Evolutionary conservation across 2,329 filamentous ascomycete species (phyloP).

Genomic region (Dendrostoma leiphaemia): DNA sequence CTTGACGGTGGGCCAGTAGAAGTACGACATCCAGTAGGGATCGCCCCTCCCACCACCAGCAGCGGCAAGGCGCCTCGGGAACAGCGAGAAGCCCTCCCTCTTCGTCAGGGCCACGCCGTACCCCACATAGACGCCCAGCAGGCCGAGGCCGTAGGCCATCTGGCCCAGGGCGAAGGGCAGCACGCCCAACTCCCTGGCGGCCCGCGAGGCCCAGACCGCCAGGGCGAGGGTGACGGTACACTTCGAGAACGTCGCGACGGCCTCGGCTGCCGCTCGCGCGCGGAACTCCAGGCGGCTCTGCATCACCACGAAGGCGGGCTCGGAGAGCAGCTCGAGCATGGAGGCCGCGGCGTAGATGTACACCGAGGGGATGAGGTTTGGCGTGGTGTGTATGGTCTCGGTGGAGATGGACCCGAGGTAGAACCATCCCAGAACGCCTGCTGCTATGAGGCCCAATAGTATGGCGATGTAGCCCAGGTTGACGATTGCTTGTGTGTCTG

Average conservation of each 20-base stretch:
- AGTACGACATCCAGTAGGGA: slow-evolving; percentile 47
- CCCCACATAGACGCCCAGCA: slow-evolving; percentile 69
- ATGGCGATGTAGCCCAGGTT: slow-evolving; percentile 46
- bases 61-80: slow-evolving; percentile 42
- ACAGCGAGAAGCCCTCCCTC: slow-evolving; percentile 65
- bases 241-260: slow-evolving; percentile 73
- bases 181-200: slow-evolving; percentile 62
- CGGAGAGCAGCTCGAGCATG: slow-evolving; percentile 74
- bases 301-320: slow-evolving; percentile 86
- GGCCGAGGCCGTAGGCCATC: slow-evolving; percentile 66
- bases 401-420: slow-evolving; percentile 59
- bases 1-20: slow-evolving; percentile 68
- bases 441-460: slow-evolving; percentile 5
- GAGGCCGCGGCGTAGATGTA: slow-evolving; percentile 56
- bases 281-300: slow-evolving; percentile 80
- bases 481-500: slow-evolving; percentile 69
- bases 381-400: slow-evolving; percentile 52
- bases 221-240: slow-evolving; percentile 72
- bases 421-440: slow-evolving; percentile 61
- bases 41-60: neutral
- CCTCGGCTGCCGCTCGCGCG: slow-evolving; percentile 79
- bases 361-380: slow-evolving; percentile 58
- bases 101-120: slow-evolving; percentile 57
- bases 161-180: slow-evolving; percentile 90
- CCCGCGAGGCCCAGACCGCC: slow-evolving; percentile 61